Base-by-base conservation (phyloP, 768 basidiomycete species). In the Coprinopsis strossmayeri region DNA sequence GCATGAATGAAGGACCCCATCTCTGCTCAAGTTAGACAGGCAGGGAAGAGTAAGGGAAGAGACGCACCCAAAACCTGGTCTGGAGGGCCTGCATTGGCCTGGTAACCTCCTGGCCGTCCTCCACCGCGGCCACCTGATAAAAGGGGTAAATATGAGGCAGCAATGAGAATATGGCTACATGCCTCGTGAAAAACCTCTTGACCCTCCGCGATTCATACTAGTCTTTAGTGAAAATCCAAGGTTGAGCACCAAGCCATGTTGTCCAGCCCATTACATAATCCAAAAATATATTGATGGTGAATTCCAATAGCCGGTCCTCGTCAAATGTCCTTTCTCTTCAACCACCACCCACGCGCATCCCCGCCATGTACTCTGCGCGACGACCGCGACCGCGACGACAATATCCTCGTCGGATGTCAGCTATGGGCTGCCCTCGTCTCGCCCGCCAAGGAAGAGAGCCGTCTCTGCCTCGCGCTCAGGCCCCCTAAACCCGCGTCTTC, bases 1-100 rank as follows among this genome's bases (percentile, higher is more conserved):
- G 94, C 87, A 63, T 98, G 96, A 26, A 92, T 62, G 64, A 98
- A 96, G 1, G 84, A 71, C 49, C 94, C 93, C 71, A 95, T 84
- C 71, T 96, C 94, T 96, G 57, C 23, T 35, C 18, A 38, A 23
- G 49, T 11, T n/a, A 39, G 11, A 34, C 7, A 15, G 20, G 37
- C 10, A 3, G 12, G 9, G 13, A 39, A 27, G 24, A 2, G 30
- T 37, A 17, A 21, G 23, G 25, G 34, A n/a, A 44, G 28, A 37
- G 38, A 50, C 73, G 43, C 55, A 84, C 89, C 89, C 34, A 90
- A 63, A 17, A 91, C 87, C 43, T 75, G 76, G 38, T 88, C 87
- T 40, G 90, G 90, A 59, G 90, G 90, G 9, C 90, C 89, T 15
- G 69, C 50, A 59, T 91, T 87, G 37, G 85, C 74, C 52, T 82